Conservation (phyloP, 1,284 basidiomycete genomes). For the Ceratobasidium sp. region DNA sequence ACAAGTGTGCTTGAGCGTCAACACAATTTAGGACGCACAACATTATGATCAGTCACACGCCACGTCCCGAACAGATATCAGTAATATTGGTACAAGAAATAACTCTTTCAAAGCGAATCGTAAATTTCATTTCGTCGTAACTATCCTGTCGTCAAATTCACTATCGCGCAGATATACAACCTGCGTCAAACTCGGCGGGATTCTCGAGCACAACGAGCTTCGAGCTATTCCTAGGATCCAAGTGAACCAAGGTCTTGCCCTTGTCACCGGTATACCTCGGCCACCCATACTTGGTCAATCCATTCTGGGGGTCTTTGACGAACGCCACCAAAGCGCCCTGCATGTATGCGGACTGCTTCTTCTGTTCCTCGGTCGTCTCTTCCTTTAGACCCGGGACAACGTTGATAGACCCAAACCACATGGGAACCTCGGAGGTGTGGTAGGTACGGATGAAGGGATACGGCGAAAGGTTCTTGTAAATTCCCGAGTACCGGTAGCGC, state of each 20-base stretch:
- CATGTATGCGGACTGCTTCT: constrained; percentile 35
- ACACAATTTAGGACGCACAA: background rate
- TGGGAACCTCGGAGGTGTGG: constrained; percentile 35
- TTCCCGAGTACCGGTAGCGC: constrained; percentile 36
- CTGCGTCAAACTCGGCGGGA: constrained; percentile 26
- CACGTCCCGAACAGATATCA: background rate
- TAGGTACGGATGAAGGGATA: constrained; percentile 23
- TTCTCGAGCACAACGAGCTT: constrained; percentile 32
- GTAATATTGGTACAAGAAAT: background rate
- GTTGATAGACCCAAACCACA: constrained; percentile 37
- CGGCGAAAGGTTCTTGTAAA: constrained; percentile 31
- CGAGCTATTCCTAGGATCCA: constrained; percentile 29
- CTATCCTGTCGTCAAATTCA: constrained; percentile 10
- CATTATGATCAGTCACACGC: background rate
- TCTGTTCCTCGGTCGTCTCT: constrained; percentile 8
- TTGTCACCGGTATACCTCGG: background rate
- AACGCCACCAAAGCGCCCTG: constrained; percentile 35
- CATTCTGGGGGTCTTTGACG: constrained; percentile 17
- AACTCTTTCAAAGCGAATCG: background rate
- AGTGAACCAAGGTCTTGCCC: constrained; percentile 27
- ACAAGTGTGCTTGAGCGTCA: too few species aligned
- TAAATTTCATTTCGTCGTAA: background rate
- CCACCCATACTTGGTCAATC: constrained; percentile 35
- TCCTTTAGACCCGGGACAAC: constrained; percentile 14
- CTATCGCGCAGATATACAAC: background rate